Conservation (phyloP, 495 filamentous ascomycete genomes). For the Hypoxylon intermedium region DNA sequence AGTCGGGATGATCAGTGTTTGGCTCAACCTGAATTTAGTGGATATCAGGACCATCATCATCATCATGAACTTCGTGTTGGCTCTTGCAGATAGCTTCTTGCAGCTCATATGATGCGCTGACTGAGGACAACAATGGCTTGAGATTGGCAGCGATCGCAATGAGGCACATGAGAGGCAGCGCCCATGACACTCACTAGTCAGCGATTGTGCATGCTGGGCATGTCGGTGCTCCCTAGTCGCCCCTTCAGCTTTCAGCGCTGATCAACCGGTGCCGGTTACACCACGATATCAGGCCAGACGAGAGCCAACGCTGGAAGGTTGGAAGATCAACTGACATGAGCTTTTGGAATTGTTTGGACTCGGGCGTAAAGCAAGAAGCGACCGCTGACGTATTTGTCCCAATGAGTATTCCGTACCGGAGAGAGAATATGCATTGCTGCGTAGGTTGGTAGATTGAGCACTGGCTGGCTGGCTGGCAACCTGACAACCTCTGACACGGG, state of each 20-base stretch:
- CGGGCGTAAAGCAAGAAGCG: neutral
- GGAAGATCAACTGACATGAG: neutral
- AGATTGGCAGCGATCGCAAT: conserved; percentile 3
- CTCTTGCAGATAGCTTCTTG: conserved; percentile 16
- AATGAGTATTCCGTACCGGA: neutral
- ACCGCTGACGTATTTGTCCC: conserved; percentile 1
- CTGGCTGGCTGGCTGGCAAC: neutral
- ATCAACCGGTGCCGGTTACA: neutral
- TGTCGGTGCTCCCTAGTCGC: conserved; percentile 10
- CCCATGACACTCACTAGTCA: conserved; percentile 15
- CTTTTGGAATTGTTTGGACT: neutral
- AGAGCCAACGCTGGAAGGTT: too few species aligned
- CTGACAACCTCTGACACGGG: neutral
- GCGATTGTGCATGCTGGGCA: conserved; percentile 1
- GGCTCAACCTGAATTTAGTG: conserved; percentile 7
- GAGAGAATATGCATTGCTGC: neutral
- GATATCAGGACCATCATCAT: conserved; percentile 11
- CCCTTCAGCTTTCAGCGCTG: conserved; percentile 12
- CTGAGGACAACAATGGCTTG: conserved; percentile 12
- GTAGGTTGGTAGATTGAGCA: too few species aligned
- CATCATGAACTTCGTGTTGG: conserved; percentile 16
- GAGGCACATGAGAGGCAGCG: conserved; percentile 21
- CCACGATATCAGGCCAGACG: neutral
- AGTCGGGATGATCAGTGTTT: conserved; percentile 23
- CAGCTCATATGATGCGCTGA: conserved; percentile 36